Percentiles rank a stretch among this genome's conserved stretches.
Conservation (phyloP, 768 basidiomycete species). For the Tylopilus felleus region DNA sequence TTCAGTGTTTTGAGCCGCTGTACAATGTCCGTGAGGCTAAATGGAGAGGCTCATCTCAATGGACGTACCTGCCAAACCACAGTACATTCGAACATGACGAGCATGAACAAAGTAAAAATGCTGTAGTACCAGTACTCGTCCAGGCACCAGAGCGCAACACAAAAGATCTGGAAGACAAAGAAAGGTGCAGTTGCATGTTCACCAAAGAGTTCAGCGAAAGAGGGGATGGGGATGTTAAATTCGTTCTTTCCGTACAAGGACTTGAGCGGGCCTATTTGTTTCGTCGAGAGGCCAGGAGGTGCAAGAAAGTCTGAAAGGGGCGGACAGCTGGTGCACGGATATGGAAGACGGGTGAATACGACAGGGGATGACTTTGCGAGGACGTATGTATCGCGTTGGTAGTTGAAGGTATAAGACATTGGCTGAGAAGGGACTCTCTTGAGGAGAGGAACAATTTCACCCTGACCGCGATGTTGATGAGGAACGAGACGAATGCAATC, state of each 20-base stretch:
- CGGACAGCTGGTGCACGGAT: conserved; percentile 76
- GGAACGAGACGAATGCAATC: conserved; percentile 82
- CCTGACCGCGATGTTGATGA: conserved; percentile 76
- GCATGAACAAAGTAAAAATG: conserved; percentile 97
- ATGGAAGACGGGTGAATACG: conserved; percentile 78
- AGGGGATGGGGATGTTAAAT: conserved; percentile 96
- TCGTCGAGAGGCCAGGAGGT: conserved; percentile 51
- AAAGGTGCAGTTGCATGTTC: conserved; percentile 99
- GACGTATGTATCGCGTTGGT: conserved; percentile 92
- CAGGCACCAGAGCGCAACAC: conserved; percentile 94
- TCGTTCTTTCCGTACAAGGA: conserved; percentile 88
- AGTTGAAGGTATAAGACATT: conserved; percentile 80
- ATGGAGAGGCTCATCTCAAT: neutral
- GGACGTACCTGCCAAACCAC: conserved; percentile 91
- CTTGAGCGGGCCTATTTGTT: conserved; percentile 48
- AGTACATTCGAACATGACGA: conserved; percentile 97
- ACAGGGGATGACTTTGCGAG: conserved; percentile 53
- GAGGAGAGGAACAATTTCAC: conserved; percentile 78
- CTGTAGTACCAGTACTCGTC: conserved; percentile 99
- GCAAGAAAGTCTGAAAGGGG: conserved; percentile 61
- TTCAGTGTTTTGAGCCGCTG: conserved; percentile 91
- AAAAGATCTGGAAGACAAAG: conserved; percentile 99
- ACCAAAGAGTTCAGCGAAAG: conserved; percentile 84
- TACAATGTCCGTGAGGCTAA: neutral
- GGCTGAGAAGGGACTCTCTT: conserved; percentile 59